These are phyloP conservation scores for Saxophila tyrrhenica DNA, from an alignment of 495 filamentous ascomycete species.

Conservation along the genomic window DNA sequence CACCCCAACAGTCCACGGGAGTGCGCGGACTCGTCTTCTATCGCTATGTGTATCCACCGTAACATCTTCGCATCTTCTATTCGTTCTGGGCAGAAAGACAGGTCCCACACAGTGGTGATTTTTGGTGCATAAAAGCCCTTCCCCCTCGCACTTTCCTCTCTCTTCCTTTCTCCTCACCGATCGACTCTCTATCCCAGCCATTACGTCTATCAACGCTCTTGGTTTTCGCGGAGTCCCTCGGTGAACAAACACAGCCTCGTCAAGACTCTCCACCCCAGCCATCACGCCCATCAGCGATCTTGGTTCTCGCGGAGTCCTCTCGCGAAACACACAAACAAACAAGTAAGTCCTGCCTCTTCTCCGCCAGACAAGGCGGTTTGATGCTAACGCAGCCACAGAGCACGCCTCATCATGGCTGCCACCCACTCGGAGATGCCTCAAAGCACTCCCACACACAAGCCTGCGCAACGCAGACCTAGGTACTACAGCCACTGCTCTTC, in stretches of 20 bases:
- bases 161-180: neutral
- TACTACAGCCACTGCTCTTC: neutral
- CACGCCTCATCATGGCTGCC: neutral
- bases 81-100: no score
- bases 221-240: no score
- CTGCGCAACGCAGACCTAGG: neutral
- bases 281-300: neutral
- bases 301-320: neutral
- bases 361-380: no score
- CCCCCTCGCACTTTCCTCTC: neutral
- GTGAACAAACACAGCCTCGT: neutral
- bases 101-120: no score
- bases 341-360: neutral
- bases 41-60: no score
- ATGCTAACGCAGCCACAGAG: neutral
- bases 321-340: neutral
- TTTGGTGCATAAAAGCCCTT: neutral
- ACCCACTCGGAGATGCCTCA: no score
- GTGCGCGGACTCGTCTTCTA: no score
- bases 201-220: no score
- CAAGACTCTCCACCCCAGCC: neutral
- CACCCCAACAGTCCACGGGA: no score
- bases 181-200: no score
- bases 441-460: no score
- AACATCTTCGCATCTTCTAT: no score